Evolutionary conservation across 371 early-diverging fungal species (phyloP).

Genomic region (Umbelopsis sp.): DNA sequence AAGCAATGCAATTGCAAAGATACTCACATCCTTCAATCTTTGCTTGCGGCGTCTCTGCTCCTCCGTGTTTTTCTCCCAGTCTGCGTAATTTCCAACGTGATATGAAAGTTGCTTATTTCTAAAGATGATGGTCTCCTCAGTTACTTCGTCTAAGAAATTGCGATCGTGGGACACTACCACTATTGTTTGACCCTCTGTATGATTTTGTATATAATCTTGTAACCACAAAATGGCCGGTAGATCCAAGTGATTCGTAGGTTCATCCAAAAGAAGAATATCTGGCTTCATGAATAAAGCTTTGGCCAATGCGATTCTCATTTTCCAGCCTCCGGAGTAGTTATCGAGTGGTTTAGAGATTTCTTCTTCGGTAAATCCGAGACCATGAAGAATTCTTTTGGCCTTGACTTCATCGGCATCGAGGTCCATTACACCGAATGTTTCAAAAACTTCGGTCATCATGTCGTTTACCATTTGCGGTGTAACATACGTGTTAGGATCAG

Average conservation of each 20-base stretch:
- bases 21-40: conserved; percentile 44
- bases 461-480: conserved; percentile 58
- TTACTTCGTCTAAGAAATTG: conserved; percentile 69
- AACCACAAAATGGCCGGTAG: conserved; percentile 83
- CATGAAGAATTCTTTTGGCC: conserved; percentile 63
- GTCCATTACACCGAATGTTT: conserved; percentile 46
- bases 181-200: conserved; percentile 59
- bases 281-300: conserved; percentile 78
- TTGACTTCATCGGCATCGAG: conserved; percentile 55
- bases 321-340: conserved; percentile 89
- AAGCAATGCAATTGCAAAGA: not conserved
- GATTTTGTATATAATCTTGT: conserved; percentile 64
- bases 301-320: conserved; percentile 84
- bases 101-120: conserved; percentile 66
- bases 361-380: conserved; percentile 63
- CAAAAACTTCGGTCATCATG: conserved; percentile 60
- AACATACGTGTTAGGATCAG: conserved; percentile 46
- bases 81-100: conserved; percentile 77
- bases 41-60: conserved; percentile 65
- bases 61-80: conserved; percentile 65
- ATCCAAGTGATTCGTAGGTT: conserved; percentile 87
- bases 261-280: conserved; percentile 86
- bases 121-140: conserved; percentile 74
- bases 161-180: conserved; percentile 86
- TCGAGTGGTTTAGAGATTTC: conserved; percentile 46